Percentiles rank a stretch among this genome's conserved stretches.
Evolutionary conservation across 2,329 filamentous ascomycete species (phyloP).

Genomic region (Cordyceps javanica): DNA sequence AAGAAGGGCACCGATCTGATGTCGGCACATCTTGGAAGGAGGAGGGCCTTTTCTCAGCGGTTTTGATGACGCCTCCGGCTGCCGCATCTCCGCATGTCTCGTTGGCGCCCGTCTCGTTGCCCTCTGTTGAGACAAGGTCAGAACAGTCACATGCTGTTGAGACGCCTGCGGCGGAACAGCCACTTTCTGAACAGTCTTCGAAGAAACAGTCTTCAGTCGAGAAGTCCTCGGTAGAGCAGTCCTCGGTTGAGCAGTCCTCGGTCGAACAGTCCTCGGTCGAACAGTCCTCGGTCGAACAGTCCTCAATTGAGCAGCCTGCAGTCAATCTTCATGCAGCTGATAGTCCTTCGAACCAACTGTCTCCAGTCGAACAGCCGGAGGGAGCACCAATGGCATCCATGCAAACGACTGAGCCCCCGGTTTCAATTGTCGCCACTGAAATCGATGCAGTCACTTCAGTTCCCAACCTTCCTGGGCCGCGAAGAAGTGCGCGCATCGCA

Average conservation of each 20-base stretch:
- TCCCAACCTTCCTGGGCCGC: background rate
- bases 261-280: background rate
- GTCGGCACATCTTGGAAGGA: background rate
- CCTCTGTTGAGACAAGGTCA: background rate
- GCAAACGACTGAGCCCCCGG: background rate
- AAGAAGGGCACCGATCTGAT: background rate
- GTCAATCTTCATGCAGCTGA: background rate
- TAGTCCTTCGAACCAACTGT: background rate
- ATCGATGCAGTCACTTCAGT: background rate
- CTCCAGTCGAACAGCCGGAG: background rate
- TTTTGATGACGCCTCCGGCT: background rate
- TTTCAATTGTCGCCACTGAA: background rate
- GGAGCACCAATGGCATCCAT: too few relatives aligned
- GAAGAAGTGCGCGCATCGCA: constrained; percentile 1
- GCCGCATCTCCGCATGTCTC: background rate
- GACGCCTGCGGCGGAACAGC: background rate
- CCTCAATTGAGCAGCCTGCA: background rate
- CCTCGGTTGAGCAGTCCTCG: background rate
- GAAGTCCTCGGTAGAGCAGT: background rate
- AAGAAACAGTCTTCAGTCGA: background rate
- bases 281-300: background rate
- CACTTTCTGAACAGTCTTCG: background rate
- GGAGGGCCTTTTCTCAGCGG: background rate
- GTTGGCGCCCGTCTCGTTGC: background rate
- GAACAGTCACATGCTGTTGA: too few relatives aligned